Evolutionary conservation across 2,329 filamentous ascomycete species (phyloP).

Genomic region (Pyrenophora tritici-repentis): DNA sequence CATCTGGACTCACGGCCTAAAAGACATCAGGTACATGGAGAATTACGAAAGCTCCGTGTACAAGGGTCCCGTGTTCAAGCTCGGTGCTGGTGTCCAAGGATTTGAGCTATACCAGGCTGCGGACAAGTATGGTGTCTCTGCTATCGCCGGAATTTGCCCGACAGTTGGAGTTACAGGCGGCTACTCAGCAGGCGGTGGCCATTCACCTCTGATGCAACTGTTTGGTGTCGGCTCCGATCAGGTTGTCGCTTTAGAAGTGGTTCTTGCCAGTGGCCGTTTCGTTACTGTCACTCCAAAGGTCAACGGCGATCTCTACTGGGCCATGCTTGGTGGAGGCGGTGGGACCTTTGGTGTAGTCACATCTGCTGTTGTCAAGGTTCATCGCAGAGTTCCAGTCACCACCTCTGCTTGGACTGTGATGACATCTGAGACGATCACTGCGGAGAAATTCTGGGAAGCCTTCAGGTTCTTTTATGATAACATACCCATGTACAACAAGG

Average conservation of each 20-base stretch:
- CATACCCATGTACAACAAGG: slow-evolving; percentile 30
- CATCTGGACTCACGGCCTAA: slow-evolving; percentile 39
- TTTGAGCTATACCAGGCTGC: slow-evolving; percentile 38
- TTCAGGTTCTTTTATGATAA: slow-evolving; percentile 29
- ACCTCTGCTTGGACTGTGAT: slow-evolving; percentile 39
- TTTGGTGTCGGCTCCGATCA: slow-evolving; percentile 48
- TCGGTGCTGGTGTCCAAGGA: slow-evolving; percentile 40
- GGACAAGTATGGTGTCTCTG: slow-evolving; percentile 36
- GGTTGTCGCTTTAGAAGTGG: slow-evolving; percentile 45
- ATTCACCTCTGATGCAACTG: slow-evolving; percentile 57
- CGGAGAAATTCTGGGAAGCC: slow-evolving; percentile 38
- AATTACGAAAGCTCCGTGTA: slow-evolving; percentile 34
- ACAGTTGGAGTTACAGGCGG: slow-evolving; percentile 58
- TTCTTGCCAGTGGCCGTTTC: slow-evolving; percentile 34
- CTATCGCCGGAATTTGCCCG: slow-evolving; percentile 45
- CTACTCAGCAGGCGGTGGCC: slow-evolving; percentile 56
- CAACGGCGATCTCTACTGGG: slow-evolving; percentile 48
- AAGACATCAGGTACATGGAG: slow-evolving; percentile 36
- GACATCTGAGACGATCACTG: slow-evolving; percentile 36
- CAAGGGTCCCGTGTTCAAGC: slow-evolving; percentile 36
- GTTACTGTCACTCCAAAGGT: slow-evolving; percentile 33
- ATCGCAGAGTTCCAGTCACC: slow-evolving; percentile 38
- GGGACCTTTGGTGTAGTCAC: slow-evolving; percentile 44
- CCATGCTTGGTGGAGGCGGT: slow-evolving; percentile 46
- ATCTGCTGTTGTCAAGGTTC: slow-evolving; percentile 40